Evolutionary conservation across 2,329 filamentous ascomycete species (phyloP), one percentile per base, ranked within the genome.

Genomic region (Ophiostoma montium): DNA sequence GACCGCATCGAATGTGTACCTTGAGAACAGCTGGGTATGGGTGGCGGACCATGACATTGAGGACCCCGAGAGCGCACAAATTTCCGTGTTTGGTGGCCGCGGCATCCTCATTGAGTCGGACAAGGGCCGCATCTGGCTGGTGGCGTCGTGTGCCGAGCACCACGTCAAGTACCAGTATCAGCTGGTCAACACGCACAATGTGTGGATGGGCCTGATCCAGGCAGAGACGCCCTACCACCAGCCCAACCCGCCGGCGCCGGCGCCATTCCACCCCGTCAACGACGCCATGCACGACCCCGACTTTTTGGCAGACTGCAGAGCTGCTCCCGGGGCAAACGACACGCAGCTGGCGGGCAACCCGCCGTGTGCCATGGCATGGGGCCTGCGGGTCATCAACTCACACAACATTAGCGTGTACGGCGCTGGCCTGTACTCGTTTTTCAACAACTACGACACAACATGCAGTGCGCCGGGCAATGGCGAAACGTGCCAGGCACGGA

Each of bases 211-310:
- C 47, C 68, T 76, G 60, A 74, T 81, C 52, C 79, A 83, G 59
- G 78, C 79, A 44, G 79, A 84, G 61, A 79, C 78, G 3, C 76
- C 80, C 2, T 84, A 84, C 65, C 83, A 73, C 63, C 78, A 82
- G 64, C 72, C 75, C 21, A 72, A 71, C 53, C 78, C 79, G 0
- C 62, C 66, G 46, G 75, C 78, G 0, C 65, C 67, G 2, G 59
- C 63, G 4, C 78, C 74, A 2, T 82, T 80, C 65, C 54, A 61
- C 2, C 21, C 42, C 19, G 55, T 62, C 1, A 63, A 67, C 18
- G 35, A 56, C 0, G 57, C 58, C 16, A 63, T 65, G 35, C 53
- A 60, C 11, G 74, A 78, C 54, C 73, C 72, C 0, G 61, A 64
- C 61, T 82, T 70, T 68, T 68, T 63, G 10, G 41, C 57, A 0